Percentiles rank a stretch among this genome's conserved stretches.
phyloP scores from a whole-genome alignment of 2,329 filamentous ascomycete species.

The Xylaria sp. region DNA sequence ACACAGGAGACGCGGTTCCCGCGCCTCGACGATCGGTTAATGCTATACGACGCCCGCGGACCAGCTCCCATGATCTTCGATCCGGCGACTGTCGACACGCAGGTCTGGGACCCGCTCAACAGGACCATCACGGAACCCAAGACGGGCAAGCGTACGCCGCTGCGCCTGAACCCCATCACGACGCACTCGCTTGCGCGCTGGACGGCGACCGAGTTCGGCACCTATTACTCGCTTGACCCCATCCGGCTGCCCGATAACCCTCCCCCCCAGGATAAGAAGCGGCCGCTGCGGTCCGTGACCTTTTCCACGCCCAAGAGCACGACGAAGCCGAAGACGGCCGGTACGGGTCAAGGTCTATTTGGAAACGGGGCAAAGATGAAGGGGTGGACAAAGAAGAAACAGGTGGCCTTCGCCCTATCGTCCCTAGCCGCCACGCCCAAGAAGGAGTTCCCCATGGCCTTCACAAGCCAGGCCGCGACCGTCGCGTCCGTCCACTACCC shows the following conservation, averaged over 20 bases:
- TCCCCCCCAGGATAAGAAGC: constrained; percentile 14
- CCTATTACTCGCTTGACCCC: constrained; percentile 28
- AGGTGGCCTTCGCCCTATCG: not conserved
- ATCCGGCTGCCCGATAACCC: constrained; percentile 26
- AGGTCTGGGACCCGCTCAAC: constrained; percentile 38
- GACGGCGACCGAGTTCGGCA: not conserved
- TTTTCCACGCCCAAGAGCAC: not conserved
- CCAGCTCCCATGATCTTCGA: constrained; percentile 17
- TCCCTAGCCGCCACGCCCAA: not conserved
- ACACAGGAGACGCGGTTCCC: constrained; percentile 37
- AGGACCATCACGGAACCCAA: constrained; percentile 30
- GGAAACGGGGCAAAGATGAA: not conserved
- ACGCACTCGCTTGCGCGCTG: constrained; percentile 39
- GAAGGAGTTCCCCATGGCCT: not conserved
- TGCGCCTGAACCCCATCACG: constrained; percentile 36
- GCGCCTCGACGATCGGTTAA: constrained; percentile 19
- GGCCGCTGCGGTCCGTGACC: constrained; percentile 3
- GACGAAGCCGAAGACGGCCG: not conserved
- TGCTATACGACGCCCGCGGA: constrained; percentile 1
- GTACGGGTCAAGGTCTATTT: not conserved
- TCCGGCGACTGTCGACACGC: constrained; percentile 15
- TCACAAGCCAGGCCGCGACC: not conserved
- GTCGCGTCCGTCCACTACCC: constrained; percentile 35
- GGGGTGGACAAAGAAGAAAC: not conserved
- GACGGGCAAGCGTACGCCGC: constrained; percentile 2